Evolutionary conservation across 805 yeast species (phyloP).

Genomic region (Candida maris): DNA sequence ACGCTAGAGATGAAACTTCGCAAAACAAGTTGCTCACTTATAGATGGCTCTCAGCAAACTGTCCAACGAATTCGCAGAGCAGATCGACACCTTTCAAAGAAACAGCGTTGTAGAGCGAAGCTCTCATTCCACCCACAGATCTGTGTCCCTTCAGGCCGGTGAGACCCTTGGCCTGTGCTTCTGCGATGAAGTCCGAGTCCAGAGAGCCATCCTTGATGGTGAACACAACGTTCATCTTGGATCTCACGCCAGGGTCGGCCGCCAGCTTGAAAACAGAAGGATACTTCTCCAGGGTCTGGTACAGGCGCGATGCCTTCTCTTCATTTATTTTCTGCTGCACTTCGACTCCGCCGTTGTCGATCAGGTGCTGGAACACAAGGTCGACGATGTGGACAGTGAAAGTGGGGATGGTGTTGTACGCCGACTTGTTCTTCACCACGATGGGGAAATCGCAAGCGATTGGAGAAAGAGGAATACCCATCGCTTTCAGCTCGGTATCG

Average conservation of each 20-base stretch:
- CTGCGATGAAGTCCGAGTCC: slow-evolving; percentile 67
- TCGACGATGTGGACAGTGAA: slow-evolving; percentile 85
- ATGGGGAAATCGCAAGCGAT: slow-evolving; percentile 85
- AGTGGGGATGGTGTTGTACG: slow-evolving; percentile 94
- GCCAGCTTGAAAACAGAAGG: slow-evolving; percentile 65
- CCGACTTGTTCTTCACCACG: slow-evolving; percentile 83
- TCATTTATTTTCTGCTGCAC: slow-evolving; percentile 55
- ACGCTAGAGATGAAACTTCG: not conserved
- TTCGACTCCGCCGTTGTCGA: slow-evolving; percentile 68
- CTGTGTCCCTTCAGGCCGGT: slow-evolving; percentile 92
- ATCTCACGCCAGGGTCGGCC: slow-evolving; percentile 62
- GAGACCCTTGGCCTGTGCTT: slow-evolving; percentile 57
- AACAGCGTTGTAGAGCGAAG: slow-evolving; percentile 89
- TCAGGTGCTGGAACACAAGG: slow-evolving; percentile 63
- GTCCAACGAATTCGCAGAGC: slow-evolving; percentile 53
- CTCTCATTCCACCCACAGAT: slow-evolving; percentile 96
- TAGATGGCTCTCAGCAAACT: slow-evolving; percentile 50
- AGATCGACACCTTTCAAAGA: slow-evolving; percentile 53
- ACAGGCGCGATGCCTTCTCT: slow-evolving; percentile 61
- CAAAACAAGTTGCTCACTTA: not conserved
- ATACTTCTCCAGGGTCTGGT: slow-evolving; percentile 59
- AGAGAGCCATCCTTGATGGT: slow-evolving; percentile 55
- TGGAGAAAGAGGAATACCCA: slow-evolving; percentile 78
- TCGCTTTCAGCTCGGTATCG: slow-evolving; percentile 53
- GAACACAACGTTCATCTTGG: slow-evolving; percentile 92